Conservation (phyloP, 345 rosid species). For the Garcia nutans region DNA sequence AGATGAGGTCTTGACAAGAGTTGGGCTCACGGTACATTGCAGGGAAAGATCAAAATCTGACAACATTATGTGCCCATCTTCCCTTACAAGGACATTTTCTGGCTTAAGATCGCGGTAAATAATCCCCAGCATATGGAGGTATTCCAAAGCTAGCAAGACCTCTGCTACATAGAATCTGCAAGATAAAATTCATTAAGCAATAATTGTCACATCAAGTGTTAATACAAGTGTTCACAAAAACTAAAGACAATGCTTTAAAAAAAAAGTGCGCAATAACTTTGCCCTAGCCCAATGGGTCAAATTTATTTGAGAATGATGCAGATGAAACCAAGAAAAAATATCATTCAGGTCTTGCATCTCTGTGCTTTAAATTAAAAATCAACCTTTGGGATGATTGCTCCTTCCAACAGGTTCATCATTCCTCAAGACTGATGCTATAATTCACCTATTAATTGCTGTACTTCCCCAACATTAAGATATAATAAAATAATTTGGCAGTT, state of each 20-base stretch:
- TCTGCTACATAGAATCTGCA: constrained; percentile 82
- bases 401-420: not conserved
- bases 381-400: not conserved
- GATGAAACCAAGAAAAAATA: not conserved
- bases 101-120: constrained; percentile 85
- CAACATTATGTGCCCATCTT: constrained; percentile 85
- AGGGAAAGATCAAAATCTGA: constrained; percentile 87
- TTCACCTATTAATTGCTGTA: too few relatives aligned
- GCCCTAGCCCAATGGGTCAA: too few relatives aligned
- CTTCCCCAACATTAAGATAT: too few relatives aligned
- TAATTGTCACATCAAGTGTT: not conserved
- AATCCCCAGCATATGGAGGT: constrained; percentile 88
- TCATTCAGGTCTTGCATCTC: not conserved
- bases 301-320: not conserved
- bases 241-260: not conserved
- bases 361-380: not conserved
- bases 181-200: constrained; percentile 2
- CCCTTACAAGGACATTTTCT: constrained; percentile 73
- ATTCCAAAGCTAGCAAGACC: constrained; percentile 83
- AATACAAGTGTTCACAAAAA: not conserved
- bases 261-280: too few relatives aligned
- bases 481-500: too few relatives aligned
- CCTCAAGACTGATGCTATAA: too few relatives aligned
- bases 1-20: constrained; percentile 62
- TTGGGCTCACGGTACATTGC: constrained; percentile 79